phyloP scores from a whole-genome alignment of 495 filamentous ascomycete species.

The Annulohypoxylon bovei region DNA sequence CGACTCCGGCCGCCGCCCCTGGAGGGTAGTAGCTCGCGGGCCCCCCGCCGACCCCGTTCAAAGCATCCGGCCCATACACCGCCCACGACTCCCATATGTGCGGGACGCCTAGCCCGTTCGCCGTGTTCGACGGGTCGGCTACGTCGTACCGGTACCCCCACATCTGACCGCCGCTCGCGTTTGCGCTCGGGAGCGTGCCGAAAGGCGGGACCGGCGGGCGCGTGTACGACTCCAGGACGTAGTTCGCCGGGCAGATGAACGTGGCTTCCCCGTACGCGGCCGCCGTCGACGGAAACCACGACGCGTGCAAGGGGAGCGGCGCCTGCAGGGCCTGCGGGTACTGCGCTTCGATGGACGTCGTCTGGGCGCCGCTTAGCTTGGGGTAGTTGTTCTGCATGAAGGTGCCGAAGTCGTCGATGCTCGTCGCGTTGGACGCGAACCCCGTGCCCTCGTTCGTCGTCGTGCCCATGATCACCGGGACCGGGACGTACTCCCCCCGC shows the following conservation, averaged over 20 bases:
- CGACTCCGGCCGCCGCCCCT: constrained; percentile 41
- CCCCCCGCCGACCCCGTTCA: constrained; percentile 13
- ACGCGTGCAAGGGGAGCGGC: constrained; percentile 42
- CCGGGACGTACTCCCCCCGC: constrained; percentile 42
- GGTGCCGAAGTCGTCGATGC: constrained; percentile 52
- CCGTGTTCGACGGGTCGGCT: constrained; percentile 35
- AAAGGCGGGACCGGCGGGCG: background rate
- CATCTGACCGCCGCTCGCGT: constrained; percentile 17
- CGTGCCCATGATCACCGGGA: constrained; percentile 54
- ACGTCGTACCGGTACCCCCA: constrained; percentile 49
- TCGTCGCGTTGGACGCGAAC: constrained; percentile 60
- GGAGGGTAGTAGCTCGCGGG: constrained; percentile 44
- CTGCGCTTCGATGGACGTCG: constrained; percentile 49
- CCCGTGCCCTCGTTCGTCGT: constrained; percentile 63
- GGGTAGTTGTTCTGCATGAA: constrained; percentile 62
- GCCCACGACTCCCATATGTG: constrained; percentile 54
- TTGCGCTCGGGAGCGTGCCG: background rate
- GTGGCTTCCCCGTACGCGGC: constrained; percentile 69
- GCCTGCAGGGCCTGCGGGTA: constrained; percentile 36
- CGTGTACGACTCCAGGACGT: constrained; percentile 44
- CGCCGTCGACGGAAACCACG: constrained; percentile 57
- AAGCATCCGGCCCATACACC: constrained; percentile 55
- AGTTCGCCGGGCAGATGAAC: constrained; percentile 68
- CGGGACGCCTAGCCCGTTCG: constrained; percentile 44
- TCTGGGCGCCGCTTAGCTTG: constrained; percentile 57